phyloP scores from a whole-genome alignment of 768 basidiomycete species.

The Lanmaoa rubissima region DNA sequence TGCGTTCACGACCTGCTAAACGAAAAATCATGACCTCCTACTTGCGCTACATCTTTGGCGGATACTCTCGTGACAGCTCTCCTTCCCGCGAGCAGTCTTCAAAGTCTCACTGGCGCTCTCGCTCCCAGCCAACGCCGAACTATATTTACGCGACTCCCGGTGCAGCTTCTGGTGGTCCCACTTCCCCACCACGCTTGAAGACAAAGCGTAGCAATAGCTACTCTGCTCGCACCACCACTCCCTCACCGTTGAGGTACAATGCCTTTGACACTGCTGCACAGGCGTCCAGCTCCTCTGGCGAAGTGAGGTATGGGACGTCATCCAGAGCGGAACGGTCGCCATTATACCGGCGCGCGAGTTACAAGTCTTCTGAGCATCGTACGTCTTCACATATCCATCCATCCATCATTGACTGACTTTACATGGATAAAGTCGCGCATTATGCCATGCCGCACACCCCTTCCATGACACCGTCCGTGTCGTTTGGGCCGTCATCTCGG shows the following conservation, averaged over 20 bases:
- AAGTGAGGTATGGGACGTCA: conserved; percentile 34
- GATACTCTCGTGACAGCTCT: conserved; percentile 28
- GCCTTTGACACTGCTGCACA: conserved; percentile 34
- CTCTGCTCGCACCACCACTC: conserved; percentile 35
- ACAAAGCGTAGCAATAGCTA: conserved; percentile 42
- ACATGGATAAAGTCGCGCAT: conserved; percentile 23
- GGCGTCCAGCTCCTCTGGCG: conserved; percentile 24
- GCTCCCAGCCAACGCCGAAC: conserved; percentile 38
- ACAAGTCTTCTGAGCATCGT: conserved; percentile 46
- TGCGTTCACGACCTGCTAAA: conserved; percentile 17
- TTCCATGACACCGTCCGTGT: conserved; percentile 31
- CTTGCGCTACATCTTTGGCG: conserved; percentile 48
- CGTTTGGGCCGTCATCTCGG: conserved; percentile 43
- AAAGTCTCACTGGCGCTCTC: conserved; percentile 45
- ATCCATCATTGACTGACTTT: conserved; percentile 1
- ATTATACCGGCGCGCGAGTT: conserved; percentile 42
- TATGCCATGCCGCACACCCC: conserved; percentile 32
- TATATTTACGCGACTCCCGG: conserved; percentile 42
- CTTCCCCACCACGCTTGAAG: conserved; percentile 36
- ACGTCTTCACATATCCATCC: conserved; percentile 24
- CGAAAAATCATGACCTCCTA: conserved; percentile 45
- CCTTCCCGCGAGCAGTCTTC: conserved; percentile 27
- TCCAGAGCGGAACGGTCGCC: conserved; percentile 35
- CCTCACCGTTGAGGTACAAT: conserved; percentile 42
- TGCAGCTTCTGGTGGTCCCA: conserved; percentile 28